Evolutionary conservation across 2,329 filamentous ascomycete genomes (phyloP).

Genomic region (Alternaria triticina): DNA sequence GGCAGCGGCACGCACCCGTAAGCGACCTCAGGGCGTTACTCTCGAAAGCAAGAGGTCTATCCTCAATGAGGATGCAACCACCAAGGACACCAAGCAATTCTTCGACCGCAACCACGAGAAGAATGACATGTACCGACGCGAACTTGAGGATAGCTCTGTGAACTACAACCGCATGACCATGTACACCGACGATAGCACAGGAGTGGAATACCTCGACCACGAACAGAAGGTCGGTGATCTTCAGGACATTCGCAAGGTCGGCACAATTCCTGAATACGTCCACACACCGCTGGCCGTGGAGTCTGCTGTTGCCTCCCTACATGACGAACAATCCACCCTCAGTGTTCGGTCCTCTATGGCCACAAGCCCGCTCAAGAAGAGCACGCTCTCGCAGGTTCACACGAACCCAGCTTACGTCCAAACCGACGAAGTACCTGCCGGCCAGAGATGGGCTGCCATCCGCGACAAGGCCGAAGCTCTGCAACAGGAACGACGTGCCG

Average conservation of each 20-base stretch:
- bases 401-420: slow-evolving; percentile 27
- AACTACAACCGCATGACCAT: slow-evolving; percentile 60
- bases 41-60: slow-evolving; percentile 59
- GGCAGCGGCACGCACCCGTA: slow-evolving; percentile 60
- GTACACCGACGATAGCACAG: slow-evolving; percentile 63
- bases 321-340: slow-evolving; percentile 76
- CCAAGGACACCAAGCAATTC: slow-evolving; percentile 56
- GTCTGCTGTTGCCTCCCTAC: slow-evolving; percentile 87
- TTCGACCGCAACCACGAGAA: slow-evolving; percentile 62
- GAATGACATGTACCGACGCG: slow-evolving; percentile 63
- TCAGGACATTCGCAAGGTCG: slow-evolving; percentile 73
- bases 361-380: slow-evolving; percentile 32
- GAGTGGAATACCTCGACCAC: slow-evolving; percentile 60
- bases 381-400: slow-evolving; percentile 33
- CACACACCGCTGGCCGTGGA: slow-evolving; percentile 77
- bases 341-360: slow-evolving; percentile 53
- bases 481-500: slow-evolving; percentile 35
- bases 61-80: slow-evolving; percentile 45
- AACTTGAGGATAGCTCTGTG: slow-evolving; percentile 54
- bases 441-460: slow-evolving; percentile 48
- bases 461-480: slow-evolving; percentile 52
- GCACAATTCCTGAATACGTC: slow-evolving; percentile 77
- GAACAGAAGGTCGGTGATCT: slow-evolving; percentile 60
- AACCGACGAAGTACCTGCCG: slow-evolving; percentile 35
- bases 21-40: slow-evolving; percentile 60